Percentiles rank a stretch among this genome's conserved stretches.
Evolutionary conservation across 2,329 filamentous ascomycete species (phyloP).

Genomic region (Rugonectria rugulosa): DNA sequence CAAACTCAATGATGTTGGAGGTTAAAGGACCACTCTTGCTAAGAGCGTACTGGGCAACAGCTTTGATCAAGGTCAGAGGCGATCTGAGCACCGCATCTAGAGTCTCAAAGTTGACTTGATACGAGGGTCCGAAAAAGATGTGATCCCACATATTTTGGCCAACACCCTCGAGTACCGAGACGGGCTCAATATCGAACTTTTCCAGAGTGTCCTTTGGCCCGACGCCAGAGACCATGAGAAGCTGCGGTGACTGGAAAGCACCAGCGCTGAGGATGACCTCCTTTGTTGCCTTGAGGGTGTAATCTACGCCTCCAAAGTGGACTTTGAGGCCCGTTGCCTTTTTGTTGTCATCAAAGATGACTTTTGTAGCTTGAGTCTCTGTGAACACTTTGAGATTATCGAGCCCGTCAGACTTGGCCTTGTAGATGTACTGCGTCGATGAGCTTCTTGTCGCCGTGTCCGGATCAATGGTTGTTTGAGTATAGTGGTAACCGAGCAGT

Average conservation of each 20-base stretch:
- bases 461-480: not conserved
- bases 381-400: not conserved
- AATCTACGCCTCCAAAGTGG: conserved; percentile 15
- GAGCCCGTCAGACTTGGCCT: not conserved
- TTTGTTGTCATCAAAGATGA: conserved; percentile 7
- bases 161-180: conserved; percentile 27
- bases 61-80: not conserved
- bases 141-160: conserved; percentile 33
- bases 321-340: conserved; percentile 1
- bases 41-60: not conserved
- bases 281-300: conserved; percentile 27
- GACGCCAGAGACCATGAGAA: conserved; percentile 34
- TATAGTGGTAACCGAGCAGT: not conserved
- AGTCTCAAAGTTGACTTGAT: not conserved
- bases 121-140: conserved; percentile 27
- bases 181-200: conserved; percentile 20
- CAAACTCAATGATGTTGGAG: conserved; percentile 25
- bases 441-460: not conserved
- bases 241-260: conserved; percentile 29
- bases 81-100: not conserved
- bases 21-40: conserved; percentile 8
- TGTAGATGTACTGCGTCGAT: not conserved
- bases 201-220: conserved; percentile 20
- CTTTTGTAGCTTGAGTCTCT: conserved; percentile 3
- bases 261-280: conserved; percentile 31